These are phyloP conservation scores for Tephrocybe rancida DNA, from an alignment of 768 basidiomycete species.

Conservation along the genomic window DNA sequence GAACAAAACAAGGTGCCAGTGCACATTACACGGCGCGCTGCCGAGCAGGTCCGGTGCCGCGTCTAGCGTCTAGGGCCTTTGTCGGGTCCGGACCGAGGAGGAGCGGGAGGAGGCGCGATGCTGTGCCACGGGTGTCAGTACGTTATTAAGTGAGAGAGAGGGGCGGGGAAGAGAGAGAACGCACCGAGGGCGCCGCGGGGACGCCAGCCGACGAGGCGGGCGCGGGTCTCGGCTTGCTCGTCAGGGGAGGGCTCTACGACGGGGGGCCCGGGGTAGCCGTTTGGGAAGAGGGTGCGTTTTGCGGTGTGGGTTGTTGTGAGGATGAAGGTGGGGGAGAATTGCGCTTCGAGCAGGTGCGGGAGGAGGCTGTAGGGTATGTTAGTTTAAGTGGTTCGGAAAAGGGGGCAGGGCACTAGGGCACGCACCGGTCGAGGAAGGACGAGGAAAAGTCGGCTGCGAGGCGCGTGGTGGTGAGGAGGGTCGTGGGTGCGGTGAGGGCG, in stretches of 20 bases:
- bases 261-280: constrained; percentile 80
- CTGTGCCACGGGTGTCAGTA: no score
- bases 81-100: no score
- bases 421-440: constrained; percentile 63
- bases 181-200: constrained; percentile 37
- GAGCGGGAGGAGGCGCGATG: constrained; percentile 47
- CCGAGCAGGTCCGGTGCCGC: constrained; percentile 63
- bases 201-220: constrained; percentile 40
- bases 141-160: not conserved
- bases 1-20: constrained; percentile 72
- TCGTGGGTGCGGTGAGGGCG: constrained; percentile 49
- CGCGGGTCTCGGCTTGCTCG: constrained; percentile 67
- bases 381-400: not conserved
- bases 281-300: constrained; percentile 82
- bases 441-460: constrained; percentile 50
- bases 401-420: not conserved
- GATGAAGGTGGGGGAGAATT: constrained; percentile 55
- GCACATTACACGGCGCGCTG: constrained; percentile 73
- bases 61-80: constrained; percentile 60
- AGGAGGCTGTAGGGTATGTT: constrained; percentile 74
- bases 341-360: constrained; percentile 61
- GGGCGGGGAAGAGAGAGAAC: no score
- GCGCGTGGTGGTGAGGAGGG: constrained; percentile 45
- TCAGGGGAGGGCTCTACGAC: constrained; percentile 76
- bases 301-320: constrained; percentile 54